Evolutionary conservation across 2,329 filamentous ascomycete genomes (phyloP).

Genomic region (Paraphaeosphaeria minitans): DNA sequence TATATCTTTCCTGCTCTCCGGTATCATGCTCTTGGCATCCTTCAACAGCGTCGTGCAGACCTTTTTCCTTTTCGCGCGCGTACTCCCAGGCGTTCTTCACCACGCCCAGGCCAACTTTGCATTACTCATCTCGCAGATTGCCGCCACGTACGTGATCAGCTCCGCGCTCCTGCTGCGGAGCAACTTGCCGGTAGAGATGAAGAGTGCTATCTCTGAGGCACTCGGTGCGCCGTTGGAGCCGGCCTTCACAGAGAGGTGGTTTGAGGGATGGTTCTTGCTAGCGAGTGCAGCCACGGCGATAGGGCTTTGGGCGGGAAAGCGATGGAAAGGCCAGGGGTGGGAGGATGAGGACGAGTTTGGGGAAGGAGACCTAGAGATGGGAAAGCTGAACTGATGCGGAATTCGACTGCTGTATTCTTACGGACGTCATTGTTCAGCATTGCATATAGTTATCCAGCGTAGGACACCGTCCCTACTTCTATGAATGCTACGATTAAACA

Average conservation of each 20-base stretch:
- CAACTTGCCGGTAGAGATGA: slow-evolving; percentile 77
- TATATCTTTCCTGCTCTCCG: slow-evolving; percentile 82
- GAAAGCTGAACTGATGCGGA: slow-evolving; percentile 64
- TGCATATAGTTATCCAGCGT: slow-evolving; percentile 2
- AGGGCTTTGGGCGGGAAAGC: slow-evolving; percentile 76
- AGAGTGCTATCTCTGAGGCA: slow-evolving; percentile 76
- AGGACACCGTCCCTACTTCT: neutral
- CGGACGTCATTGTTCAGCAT: neutral
- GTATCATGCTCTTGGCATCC: slow-evolving; percentile 79
- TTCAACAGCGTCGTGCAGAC: slow-evolving; percentile 87
- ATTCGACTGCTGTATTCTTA: neutral
- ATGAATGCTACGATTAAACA: too few relatives aligned
- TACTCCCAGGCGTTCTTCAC: slow-evolving; percentile 72
- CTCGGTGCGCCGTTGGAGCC: slow-evolving; percentile 76
- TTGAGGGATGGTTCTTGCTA: slow-evolving; percentile 82
- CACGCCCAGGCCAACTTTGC: slow-evolving; percentile 79
- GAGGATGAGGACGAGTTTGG: slow-evolving; percentile 44
- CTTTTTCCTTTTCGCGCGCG: slow-evolving; percentile 77
- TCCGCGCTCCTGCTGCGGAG: slow-evolving; percentile 77
- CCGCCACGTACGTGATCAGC: slow-evolving; percentile 83
- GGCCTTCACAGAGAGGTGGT: slow-evolving; percentile 79
- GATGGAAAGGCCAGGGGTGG: slow-evolving; percentile 54
- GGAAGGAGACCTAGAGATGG: slow-evolving; percentile 69
- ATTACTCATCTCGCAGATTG: slow-evolving; percentile 78
- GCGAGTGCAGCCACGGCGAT: slow-evolving; percentile 68